A percentile compares a stretch with the other conserved stretches of the same genome.
phyloP scores from a whole-genome alignment of 2,329 filamentous ascomycete genomes.

The Pezicula neosporulosa region DNA sequence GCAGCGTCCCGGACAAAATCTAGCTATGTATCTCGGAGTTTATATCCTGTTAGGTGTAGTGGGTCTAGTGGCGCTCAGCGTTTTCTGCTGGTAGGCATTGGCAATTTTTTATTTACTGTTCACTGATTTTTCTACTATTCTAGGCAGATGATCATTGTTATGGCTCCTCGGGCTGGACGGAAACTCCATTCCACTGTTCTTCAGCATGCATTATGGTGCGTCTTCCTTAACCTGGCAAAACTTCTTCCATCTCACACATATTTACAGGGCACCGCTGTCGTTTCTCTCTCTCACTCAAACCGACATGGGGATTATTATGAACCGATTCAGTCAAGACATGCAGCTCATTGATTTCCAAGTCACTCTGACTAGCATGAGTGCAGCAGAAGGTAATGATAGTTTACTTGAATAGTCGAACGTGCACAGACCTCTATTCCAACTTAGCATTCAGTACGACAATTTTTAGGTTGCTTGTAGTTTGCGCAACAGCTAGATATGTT shows the following conservation, averaged over 20 bases:
- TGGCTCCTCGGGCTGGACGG: conserved; percentile 48
- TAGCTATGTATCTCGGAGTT: not conserved
- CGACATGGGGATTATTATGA: conserved; percentile 39
- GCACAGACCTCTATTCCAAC: not conserved
- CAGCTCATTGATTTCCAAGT: conserved; percentile 23
- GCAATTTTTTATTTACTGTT: conserved; percentile 5
- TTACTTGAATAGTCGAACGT: not conserved
- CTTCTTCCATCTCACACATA: not conserved
- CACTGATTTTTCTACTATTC: conserved; percentile 10
- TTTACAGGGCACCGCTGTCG: conserved; percentile 32
- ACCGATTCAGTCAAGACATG: conserved; percentile 42
- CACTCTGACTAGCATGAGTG: conserved; percentile 17
- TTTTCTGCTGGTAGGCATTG: conserved; percentile 16
- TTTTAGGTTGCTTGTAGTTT: not conserved
- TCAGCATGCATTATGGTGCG: conserved; percentile 8
- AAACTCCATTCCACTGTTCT: conserved; percentile 45
- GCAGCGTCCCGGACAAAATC: not conserved
- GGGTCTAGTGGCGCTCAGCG: not conserved
- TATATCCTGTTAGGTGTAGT: not conserved
- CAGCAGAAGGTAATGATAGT: not conserved
- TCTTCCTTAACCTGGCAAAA: not conserved
- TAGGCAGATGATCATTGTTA: conserved; percentile 42
- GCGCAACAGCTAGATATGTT: conserved; percentile 28
- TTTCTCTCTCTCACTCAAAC: conserved; percentile 43
- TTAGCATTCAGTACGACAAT: conserved; percentile 24